Evolutionary conservation across 306 rosid genomes (phyloP), one percentile per base, ranked within the genome.

Genomic region (Casuarina glauca): DNA sequence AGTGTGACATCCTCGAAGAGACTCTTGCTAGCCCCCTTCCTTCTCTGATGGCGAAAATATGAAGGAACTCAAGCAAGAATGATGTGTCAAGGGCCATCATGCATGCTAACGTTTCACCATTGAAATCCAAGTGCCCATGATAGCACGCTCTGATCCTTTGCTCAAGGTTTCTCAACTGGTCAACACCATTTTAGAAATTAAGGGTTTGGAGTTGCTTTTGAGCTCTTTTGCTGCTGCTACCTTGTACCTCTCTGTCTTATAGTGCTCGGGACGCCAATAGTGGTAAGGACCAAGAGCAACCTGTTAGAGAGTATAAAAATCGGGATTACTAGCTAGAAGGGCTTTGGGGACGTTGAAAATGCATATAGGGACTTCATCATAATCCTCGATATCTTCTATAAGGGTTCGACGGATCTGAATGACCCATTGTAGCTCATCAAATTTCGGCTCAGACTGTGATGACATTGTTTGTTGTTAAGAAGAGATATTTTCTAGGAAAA

Each of bases 241-340:
- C 74, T 91, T 93, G 88, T 83, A 85, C 80, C 93, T 85, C 53
- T 85, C 89, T 93, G 91, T 93, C 62, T 90, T 97, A 77, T 87
- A 88, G 1, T 90, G 85, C 85, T 91, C 98, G 2, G 90, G 84
- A 9, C 97, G 81, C 89, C 91, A 85, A 60, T 84, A 77, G 74
- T 93, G 98, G 83, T 91, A 93, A 16, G 97, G 97, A 6, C 93
- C 93, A 43, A 93, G 87, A 4, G 97, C 84, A 49, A 93, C 89
- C 73, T 87, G 85, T 79, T 91, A 93, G 41, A 97, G 97, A 17
- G 81, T 72, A 64, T 89, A 93, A 11, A 90, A 91, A 63, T 90
- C 86, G 9, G 93, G 90, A 82, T 84, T 81, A 77, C 82, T 84
- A 1, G 66, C 83, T 86, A 87, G 77, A 35, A 87, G 88, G 46